Base-by-base conservation (phyloP, 2,329 filamentous ascomycete genomes). In the Orbilia oligospora region DNA sequence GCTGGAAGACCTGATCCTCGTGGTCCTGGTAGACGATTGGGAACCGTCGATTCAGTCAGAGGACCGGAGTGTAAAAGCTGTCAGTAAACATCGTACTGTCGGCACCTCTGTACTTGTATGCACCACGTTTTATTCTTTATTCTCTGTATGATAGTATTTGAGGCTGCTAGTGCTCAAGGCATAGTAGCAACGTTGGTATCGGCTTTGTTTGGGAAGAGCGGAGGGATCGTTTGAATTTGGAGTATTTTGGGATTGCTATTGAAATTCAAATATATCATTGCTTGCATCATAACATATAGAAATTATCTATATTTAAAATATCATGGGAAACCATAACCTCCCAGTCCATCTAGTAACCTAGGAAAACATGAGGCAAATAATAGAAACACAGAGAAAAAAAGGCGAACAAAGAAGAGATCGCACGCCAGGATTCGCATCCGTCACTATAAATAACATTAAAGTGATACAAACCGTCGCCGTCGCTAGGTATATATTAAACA, bases 31-130 rank as follows among this genome's bases (percentile, higher is more conserved):
- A 51, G 55, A 65, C 36, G 75, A 12, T 36, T 79, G 27, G 75
- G 75, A 22, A 72, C 68, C 16, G 46, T 79, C 18, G 75, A 79
- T 30, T 41, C 61, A 16, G 69, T 79, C 9, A 61, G 75, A 18
- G 75, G 24, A 20, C 75, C 75, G 22, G 75, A 79, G 18, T 79
- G 75, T 18, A 51, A 51, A 10, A 77, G 73, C 38, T 77, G 73
- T 30, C 33, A 65, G 41, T 77, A 55, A 64, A 41, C 16, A 16
- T 12, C 2, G 5, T 41, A 41, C 20, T 51, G 20, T 24, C 14
- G 12, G 48, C 14, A n/a, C 9, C 5, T 14, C 1, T 61, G 55
- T 61, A 41, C 16, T 38, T 41, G 14, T 61, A 41, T 27, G 20
- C 48, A 9, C 16, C 4, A 20, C 20, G 44, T 20, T 61, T 41